Conservation (phyloP, 140 eudicot species). For the Cichorium intybus region DNA sequence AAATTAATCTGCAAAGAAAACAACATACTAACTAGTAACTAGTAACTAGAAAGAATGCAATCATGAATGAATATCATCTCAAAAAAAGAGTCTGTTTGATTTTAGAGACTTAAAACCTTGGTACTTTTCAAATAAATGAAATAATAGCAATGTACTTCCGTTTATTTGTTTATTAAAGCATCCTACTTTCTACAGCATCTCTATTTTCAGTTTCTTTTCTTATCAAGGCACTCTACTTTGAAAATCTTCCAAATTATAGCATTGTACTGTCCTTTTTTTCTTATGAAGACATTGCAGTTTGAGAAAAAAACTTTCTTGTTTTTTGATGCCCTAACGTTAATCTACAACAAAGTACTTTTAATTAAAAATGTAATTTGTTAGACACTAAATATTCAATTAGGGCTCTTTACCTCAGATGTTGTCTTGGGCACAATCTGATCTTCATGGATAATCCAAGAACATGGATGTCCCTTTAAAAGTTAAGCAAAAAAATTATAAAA, state of each 20-base stretch:
- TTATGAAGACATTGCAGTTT: too few species aligned
- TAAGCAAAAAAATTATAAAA: not conserved
- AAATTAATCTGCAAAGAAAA: slow-evolving; percentile 56
- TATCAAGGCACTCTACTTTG: not conserved
- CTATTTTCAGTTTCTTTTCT: too few species aligned
- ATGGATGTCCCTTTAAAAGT: slow-evolving; percentile 61
- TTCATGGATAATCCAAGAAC: slow-evolving; percentile 62
- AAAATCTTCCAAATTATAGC: not conserved
- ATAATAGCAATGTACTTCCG: not conserved
- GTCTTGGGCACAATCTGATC: slow-evolving; percentile 36
- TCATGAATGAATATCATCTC: not conserved
- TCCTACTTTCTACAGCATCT: too few species aligned
- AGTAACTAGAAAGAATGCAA: slow-evolving; percentile 2
- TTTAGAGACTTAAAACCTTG: slow-evolving; percentile 15
- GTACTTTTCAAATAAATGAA: not conserved
- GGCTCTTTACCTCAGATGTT: slow-evolving; percentile 38
- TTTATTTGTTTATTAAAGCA: too few species aligned
- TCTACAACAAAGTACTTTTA: slow-evolving; percentile 1
- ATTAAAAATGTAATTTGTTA: slow-evolving; percentile 2
- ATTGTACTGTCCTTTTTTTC: not conserved
- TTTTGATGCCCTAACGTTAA: not conserved
- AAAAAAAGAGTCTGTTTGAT: not conserved
- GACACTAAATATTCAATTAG: not conserved
- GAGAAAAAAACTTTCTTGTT: too few species aligned
- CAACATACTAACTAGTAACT: slow-evolving; percentile 20